Base-by-base conservation (phyloP, 331 rosid species). In the Saraca asoca region DNA sequence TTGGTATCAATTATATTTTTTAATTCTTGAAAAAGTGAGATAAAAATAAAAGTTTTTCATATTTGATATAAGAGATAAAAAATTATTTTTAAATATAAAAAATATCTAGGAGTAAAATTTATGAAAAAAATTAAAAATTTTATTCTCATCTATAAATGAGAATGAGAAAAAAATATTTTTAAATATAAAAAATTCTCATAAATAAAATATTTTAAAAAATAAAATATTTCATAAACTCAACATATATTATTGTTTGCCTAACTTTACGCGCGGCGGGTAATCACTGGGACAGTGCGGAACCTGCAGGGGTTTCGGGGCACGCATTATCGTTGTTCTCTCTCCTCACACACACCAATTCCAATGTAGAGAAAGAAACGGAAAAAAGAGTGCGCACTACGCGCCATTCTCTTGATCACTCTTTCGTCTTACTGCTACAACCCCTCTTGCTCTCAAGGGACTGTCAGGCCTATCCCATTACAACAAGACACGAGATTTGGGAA, bases 261-360 rank as follows among this genome's bases (percentile, higher is more conserved):
- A 41, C 51, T 7, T 6, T 29, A 16, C 6, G 64, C 51, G 78
- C 65, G 63, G 65, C 35, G 9, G 12, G 46, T 2, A 2, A n/a
- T 5, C 50, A 35, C 42, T 0, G 65, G 69, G 78, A 71, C 83
- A 74, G 50, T 12, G 55, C 69, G 64, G 66, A 63, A 34, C 39
- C 56, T 75, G 84, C 59, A 53, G 81, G 84, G 81, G 33, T 55
- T 79, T 39, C 43, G 70, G 84, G 83, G 79, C 58, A 64, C 83
- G 71, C 76, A 59, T 16, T 51, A 59, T 58, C 53, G 66, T 72
- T 75, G 83, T 75, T 77, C 38, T 55, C 39, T 43, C 19, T 42
- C 35, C 0, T 24, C 31, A 24, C 31, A 24, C 31, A 24, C 31
- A 24, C 31, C 31, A 24, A 24, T 14, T 46, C 66, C 9, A 4